Evolutionary conservation across 495 filamentous ascomycete species (phyloP).

Genomic region (Achaetomiella virescens): DNA sequence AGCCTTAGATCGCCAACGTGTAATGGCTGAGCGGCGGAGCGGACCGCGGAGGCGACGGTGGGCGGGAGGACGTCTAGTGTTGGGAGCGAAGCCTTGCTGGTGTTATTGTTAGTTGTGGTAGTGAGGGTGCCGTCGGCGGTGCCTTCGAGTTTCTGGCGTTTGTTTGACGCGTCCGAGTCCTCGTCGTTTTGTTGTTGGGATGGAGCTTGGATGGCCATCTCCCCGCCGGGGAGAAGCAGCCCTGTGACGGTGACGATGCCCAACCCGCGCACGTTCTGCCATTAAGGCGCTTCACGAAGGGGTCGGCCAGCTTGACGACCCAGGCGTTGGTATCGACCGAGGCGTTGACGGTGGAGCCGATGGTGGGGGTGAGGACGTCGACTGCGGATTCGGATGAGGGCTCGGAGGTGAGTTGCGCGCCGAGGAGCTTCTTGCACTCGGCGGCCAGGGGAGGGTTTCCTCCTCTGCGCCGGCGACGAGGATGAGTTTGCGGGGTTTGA

Average conservation of each 20-base stretch:
- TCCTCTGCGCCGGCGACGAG: constrained; percentile 70
- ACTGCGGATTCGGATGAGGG: constrained; percentile 30
- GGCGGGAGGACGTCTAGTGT: constrained; percentile 71
- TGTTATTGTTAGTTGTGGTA: background rate
- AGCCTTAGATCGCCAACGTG: constrained; percentile 92
- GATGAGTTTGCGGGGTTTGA: constrained; percentile 89
- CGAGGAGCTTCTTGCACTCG: constrained; percentile 73
- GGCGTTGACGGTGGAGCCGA: constrained; percentile 70
- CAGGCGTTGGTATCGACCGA: constrained; percentile 98
- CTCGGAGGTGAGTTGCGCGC: constrained; percentile 41
- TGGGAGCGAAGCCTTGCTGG: constrained; percentile 36
- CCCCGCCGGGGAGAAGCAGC: constrained; percentile 41
- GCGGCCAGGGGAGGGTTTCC: constrained; percentile 70
- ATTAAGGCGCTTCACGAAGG: constrained; percentile 78
- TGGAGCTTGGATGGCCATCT: constrained; percentile 53
- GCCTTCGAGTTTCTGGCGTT: constrained; percentile 26
- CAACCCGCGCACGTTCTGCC: constrained; percentile 87
- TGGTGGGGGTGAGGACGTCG: constrained; percentile 72
- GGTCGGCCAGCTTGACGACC: constrained; percentile 82
- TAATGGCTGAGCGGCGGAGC: constrained; percentile 75
- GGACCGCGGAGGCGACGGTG: constrained; percentile 68
- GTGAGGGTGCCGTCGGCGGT: constrained; percentile 1
- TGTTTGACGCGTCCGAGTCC: constrained; percentile 21
- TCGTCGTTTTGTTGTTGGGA: constrained; percentile 28
- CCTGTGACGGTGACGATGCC: constrained; percentile 86